phyloP scores from a whole-genome alignment of 2,329 filamentous ascomycete species.

The Didymosphaeria variabile region DNA sequence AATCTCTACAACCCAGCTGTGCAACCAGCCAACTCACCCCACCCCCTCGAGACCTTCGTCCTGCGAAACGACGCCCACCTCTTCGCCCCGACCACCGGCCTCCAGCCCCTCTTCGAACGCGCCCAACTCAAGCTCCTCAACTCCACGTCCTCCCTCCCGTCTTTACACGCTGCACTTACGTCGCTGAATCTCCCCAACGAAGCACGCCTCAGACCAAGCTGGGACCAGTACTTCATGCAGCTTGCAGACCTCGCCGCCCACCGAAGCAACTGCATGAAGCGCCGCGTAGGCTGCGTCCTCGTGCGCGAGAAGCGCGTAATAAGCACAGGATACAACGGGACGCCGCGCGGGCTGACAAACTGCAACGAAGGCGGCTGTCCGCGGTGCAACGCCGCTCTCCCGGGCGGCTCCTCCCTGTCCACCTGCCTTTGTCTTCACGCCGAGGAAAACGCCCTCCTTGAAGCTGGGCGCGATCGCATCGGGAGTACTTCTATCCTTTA shows the following conservation, averaged over 20 bases:
- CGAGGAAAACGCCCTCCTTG: constrained; percentile 94
- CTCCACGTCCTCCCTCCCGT: constrained; percentile 74
- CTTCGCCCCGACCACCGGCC: constrained; percentile 70
- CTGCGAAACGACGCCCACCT: constrained; percentile 76
- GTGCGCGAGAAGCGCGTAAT: constrained; percentile 88
- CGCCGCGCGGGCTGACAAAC: constrained; percentile 86
- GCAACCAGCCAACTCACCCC: constrained; percentile 57
- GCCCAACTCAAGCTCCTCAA: constrained; percentile 89
- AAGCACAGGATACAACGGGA: constrained; percentile 96
- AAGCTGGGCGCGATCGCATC: constrained; percentile 91
- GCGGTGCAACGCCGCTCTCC: constrained; percentile 81
- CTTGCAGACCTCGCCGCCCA: constrained; percentile 91
- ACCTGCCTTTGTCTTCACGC: constrained; percentile 98
- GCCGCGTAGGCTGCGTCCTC: constrained; percentile 92
- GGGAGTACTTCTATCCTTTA: constrained; percentile 84
- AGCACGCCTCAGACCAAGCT: constrained; percentile 83
- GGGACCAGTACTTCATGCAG: constrained; percentile 99
- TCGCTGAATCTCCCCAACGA: constrained; percentile 80
- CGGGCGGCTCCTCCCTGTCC: constrained; percentile 75
- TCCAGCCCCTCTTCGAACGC: constrained; percentile 79
- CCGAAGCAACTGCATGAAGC: constrained; percentile 97
- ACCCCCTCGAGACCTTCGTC: constrained; percentile 68
- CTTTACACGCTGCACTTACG: constrained; percentile 76
- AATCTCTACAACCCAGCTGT: constrained; percentile 57
- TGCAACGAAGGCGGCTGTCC: constrained; percentile 92